Percentiles rank a stretch among this genome's conserved stretches.
These are phyloP conservation scores for Phytophthora sojae DNA, from an alignment of 352 stramenopile species.

Conservation along the genomic window DNA sequence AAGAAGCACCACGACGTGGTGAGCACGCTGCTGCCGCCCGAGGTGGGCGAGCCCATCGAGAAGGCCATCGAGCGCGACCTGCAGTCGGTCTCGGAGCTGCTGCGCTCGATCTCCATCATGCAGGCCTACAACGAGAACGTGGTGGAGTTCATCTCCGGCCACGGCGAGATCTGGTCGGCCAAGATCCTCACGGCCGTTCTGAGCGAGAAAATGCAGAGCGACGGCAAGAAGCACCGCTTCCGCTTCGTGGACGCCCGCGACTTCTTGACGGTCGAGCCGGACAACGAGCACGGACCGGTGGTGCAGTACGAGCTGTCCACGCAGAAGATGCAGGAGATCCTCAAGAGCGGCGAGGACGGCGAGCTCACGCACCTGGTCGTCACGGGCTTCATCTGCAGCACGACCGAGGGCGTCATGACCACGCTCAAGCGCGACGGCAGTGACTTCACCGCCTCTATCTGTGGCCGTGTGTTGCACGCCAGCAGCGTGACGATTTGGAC, in stretches of 20 bases:
- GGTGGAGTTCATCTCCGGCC: conserved; percentile 94
- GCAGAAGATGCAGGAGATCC: conserved; percentile 67
- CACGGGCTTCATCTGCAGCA: conserved; percentile 97
- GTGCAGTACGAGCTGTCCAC: conserved; percentile 82
- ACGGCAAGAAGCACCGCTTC: conserved; percentile 76
- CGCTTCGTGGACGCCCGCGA: conserved; percentile 94
- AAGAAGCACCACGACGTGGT: conserved; percentile 87
- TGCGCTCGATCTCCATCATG: conserved; percentile 91
- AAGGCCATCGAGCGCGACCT: conserved; percentile 71
- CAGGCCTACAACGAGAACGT: conserved; percentile 87
- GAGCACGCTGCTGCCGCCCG: conserved; percentile 54
- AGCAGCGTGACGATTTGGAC: conserved; percentile 97
- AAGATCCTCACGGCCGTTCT: conserved; percentile 91
- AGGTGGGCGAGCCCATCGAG: conserved; percentile 64
- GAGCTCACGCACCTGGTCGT: conserved; percentile 90
- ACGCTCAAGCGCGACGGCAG: conserved; percentile 97
- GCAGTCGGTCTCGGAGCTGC: conserved; percentile 75
- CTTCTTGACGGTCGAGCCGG: conserved; percentile 83
- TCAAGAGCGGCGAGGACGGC: conserved; percentile 45
- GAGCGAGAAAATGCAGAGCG: conserved; percentile 44
- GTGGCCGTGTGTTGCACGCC: conserved; percentile 92
- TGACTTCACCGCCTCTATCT: conserved; percentile 98
- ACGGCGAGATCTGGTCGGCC: conserved; percentile 96
- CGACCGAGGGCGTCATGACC: conserved; percentile 94
- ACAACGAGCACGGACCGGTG: conserved; percentile 79